Conservation (phyloP, 352 stramenopile genomes). For the Bremia lactucae region DNA sequence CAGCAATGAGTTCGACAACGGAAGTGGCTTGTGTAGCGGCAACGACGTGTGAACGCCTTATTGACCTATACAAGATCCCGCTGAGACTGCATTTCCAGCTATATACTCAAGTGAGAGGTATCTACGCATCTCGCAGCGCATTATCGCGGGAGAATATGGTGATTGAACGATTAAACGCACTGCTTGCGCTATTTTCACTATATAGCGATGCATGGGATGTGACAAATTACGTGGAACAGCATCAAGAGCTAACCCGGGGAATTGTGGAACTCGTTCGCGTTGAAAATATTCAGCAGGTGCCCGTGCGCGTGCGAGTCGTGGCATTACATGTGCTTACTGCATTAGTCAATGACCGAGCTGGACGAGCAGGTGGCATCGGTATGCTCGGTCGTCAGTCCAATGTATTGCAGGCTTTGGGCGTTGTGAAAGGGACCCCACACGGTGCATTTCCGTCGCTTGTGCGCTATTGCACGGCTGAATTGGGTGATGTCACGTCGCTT, state of each 20-base stretch:
- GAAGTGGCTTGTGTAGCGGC: constrained; percentile 29
- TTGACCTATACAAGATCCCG: constrained; percentile 41
- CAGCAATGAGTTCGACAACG: constrained; percentile 5
- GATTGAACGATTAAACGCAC: constrained; percentile 55
- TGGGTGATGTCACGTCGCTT: constrained; percentile 29
- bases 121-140: constrained; percentile 23
- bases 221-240: constrained; percentile 66
- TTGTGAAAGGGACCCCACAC: constrained; percentile 68
- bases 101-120: constrained; percentile 49
- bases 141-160: constrained; percentile 36
- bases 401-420: constrained; percentile 60
- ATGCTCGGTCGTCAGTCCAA: constrained; percentile 71
- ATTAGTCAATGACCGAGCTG: constrained; percentile 66
- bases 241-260: constrained; percentile 57
- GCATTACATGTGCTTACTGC: constrained; percentile 67
- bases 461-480: constrained; percentile 63
- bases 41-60: constrained; percentile 41
- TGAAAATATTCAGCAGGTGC: constrained; percentile 49
- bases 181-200: constrained; percentile 65
- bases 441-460: constrained; percentile 77
- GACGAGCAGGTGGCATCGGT: constrained; percentile 49
- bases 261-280: constrained; percentile 71
- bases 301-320: constrained; percentile 43
- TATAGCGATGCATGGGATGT: constrained; percentile 71
- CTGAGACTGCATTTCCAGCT: constrained; percentile 62